phyloP scores from a whole-genome alignment of 2,329 filamentous ascomycete genomes.

The Aspergillus sp. region DNA sequence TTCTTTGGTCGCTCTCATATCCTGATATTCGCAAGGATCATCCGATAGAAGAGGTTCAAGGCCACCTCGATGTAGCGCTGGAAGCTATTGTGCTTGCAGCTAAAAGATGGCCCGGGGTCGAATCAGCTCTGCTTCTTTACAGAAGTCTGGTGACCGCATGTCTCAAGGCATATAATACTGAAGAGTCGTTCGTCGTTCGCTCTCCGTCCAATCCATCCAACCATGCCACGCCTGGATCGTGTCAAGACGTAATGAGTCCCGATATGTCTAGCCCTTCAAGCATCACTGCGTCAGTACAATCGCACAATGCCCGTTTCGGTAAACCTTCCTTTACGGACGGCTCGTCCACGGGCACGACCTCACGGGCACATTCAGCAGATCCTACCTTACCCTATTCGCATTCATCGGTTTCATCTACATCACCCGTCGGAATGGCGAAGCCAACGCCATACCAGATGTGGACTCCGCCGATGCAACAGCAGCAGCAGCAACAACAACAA shows the following conservation, averaged over 20 bases:
- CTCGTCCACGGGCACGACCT: conserved; percentile 25
- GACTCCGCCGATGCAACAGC: conserved; percentile 10
- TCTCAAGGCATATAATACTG: conserved; percentile 74
- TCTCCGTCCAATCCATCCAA: conserved; percentile 39
- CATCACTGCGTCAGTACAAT: conserved; percentile 30
- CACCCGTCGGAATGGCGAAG: conserved; percentile 15
- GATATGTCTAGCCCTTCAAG: conserved; percentile 36
- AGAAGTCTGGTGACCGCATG: conserved; percentile 78
- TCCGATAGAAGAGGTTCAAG: conserved; percentile 65
- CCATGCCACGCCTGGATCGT: conserved; percentile 35
- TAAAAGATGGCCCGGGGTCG: conserved; percentile 85
- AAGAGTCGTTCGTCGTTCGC: conserved; percentile 46
- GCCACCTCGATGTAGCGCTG: conserved; percentile 65
- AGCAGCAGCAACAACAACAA: neutral
- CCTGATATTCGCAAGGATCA: conserved; percentile 70
- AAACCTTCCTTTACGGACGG: conserved; percentile 23
- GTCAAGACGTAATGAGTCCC: conserved; percentile 33
- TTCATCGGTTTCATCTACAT: conserved; percentile 15
- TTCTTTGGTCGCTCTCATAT: conserved; percentile 89
- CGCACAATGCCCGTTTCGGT: conserved; percentile 24
- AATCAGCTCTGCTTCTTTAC: conserved; percentile 77
- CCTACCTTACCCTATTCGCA: conserved; percentile 20
- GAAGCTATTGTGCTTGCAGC: conserved; percentile 73
- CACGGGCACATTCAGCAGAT: conserved; percentile 29
- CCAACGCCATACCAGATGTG: conserved; percentile 12